Evolutionary conservation across 2,329 filamentous ascomycete genomes (phyloP).

Genomic region (Botrytis pseudocinerea): DNA sequence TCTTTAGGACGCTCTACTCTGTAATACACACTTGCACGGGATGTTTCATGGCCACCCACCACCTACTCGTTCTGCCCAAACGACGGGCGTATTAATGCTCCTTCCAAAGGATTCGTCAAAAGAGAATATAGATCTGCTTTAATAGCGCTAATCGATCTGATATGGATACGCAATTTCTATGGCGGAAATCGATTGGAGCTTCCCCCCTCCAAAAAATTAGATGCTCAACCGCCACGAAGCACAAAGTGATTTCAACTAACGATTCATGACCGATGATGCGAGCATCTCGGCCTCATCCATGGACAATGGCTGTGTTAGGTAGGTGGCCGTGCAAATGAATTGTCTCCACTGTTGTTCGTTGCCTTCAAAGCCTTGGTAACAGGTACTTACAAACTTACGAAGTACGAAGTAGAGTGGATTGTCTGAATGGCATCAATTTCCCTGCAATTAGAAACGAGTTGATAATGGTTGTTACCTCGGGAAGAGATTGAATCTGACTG

Average conservation of each 20-base stretch:
- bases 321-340: neutral
- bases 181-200: neutral
- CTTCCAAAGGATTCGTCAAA: neutral
- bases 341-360: neutral
- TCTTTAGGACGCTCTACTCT: neutral
- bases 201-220: too few species aligned
- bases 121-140: neutral
- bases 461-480: neutral
- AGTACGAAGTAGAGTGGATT: neutral
- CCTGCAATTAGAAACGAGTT: neutral
- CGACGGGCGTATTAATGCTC: neutral
- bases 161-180: neutral
- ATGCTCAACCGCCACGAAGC: neutral
- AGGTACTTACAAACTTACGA: neutral
- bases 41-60: neutral
- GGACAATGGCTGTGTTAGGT: neutral
- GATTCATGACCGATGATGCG: slow-evolving; percentile 3
- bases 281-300: neutral
- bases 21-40: too few species aligned
- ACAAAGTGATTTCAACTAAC: neutral
- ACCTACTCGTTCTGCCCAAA: neutral
- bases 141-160: neutral
- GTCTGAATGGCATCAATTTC: slow-evolving; percentile 5
- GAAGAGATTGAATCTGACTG: neutral
- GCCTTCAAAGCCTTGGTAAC: neutral